phyloP scores from a whole-genome alignment of 257 asterid genomes.

The Schizonepeta tenuifolia region DNA sequence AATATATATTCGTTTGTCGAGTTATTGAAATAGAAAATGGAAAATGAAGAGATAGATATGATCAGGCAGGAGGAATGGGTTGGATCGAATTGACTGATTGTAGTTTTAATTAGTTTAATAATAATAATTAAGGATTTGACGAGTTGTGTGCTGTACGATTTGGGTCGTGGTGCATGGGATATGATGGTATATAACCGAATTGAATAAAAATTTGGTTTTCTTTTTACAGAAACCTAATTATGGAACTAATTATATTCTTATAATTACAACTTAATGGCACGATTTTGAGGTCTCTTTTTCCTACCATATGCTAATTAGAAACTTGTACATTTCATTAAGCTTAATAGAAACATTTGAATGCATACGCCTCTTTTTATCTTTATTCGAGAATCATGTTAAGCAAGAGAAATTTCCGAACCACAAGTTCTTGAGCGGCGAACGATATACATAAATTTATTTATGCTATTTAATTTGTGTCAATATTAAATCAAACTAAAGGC shows the following conservation, averaged over 20 bases:
- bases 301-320: background rate
- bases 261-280: background rate
- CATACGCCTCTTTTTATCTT: background rate
- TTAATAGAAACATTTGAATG: background rate
- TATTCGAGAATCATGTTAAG: background rate
- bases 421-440: background rate
- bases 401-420: background rate
- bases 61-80: background rate
- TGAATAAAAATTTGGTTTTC: too few relatives aligned
- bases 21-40: background rate
- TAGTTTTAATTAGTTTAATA: background rate
- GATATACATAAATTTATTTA: too few relatives aligned
- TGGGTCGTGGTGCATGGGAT: background rate
- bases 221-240: too few relatives aligned
- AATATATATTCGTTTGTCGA: too few relatives aligned
- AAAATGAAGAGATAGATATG: background rate
- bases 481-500: too few relatives aligned
- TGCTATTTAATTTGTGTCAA: too few relatives aligned
- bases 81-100: background rate
- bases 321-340: background rate
- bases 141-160: background rate
- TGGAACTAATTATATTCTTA: background rate
- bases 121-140: background rate
- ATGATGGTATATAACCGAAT: too few relatives aligned
- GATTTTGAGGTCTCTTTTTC: background rate